Base-by-base conservation (phyloP, 331 rosid species). In the Malus hybrid region DNA sequence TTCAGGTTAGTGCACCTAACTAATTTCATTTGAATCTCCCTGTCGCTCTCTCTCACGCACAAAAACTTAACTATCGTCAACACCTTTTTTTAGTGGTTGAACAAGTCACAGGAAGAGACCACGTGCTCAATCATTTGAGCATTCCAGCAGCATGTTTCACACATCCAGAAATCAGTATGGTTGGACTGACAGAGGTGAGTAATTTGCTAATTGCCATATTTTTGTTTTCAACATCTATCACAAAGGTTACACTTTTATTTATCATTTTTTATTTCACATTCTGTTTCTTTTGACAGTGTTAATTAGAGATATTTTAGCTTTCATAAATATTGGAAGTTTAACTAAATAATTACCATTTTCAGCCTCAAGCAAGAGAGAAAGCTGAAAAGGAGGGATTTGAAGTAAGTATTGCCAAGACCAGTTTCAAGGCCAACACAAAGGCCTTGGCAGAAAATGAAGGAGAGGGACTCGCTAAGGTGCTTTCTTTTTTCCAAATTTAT, bases 141-240 rank as follows among this genome's bases (percentile, higher is more conserved):
- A 82, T 95, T 62, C 99, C 97, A 2, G 99, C 99, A 67, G 99
- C 99, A 72, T 95, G 98, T 82, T 94, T 94, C 86, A 94, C 98
- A 44, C 98, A 95, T 83, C 99, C 99, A 12, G 99, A 95, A 87
- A 92, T 95, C 83, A 95, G 99, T 78, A 95, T 95, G 99, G 99
- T 92, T 77, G 99, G 99, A 84, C 72, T 95, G 77, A 95, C 99
- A 12, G 99, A 95, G 97, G 99, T 90, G 81, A 63, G 61, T 60
- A 55, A 42, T 39, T 39, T 39, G 46, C 46, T 39, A 39, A 73
- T 65, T 65, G 52, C 24, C 79, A 33, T 3, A 63, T 29, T 63
- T 32, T 13, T 63, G 5, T 50, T 18, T 44, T 65, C 46, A 39
- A 39, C 46, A 39, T 39, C 46, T 31, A 1, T 6, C 14, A 42